phyloP scores from a whole-genome alignment of 768 basidiomycete genomes.

The Mycena venus region DNA sequence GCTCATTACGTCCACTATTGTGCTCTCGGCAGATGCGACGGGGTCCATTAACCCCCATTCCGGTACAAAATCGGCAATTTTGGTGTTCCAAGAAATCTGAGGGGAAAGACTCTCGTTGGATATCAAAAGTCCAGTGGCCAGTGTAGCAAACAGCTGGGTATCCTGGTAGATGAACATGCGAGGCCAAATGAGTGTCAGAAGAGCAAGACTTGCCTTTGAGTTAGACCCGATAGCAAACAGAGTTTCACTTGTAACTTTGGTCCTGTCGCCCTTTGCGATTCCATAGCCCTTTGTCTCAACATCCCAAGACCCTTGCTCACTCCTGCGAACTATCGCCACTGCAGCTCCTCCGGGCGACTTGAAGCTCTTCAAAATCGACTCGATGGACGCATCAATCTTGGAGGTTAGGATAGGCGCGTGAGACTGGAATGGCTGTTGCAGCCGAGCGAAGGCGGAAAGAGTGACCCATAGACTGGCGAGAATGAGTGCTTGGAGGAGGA shows the following conservation, averaged over 20 bases:
- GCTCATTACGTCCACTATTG: slow-evolving; percentile 41
- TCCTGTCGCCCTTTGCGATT: slow-evolving; percentile 31
- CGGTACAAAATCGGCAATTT: slow-evolving; percentile 33
- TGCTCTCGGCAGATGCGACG: slow-evolving; percentile 34
- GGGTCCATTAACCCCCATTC: slow-evolving; percentile 38
- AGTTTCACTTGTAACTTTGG: slow-evolving; percentile 24
- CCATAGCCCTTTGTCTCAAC: slow-evolving; percentile 40
- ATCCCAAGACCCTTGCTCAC: slow-evolving; percentile 8
- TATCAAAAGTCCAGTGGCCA: slow-evolving; percentile 35
- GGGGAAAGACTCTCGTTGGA: slow-evolving; percentile 31
- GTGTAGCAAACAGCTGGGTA: slow-evolving; percentile 36
- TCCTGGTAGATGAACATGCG: no score
- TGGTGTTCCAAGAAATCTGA: slow-evolving; percentile 33
- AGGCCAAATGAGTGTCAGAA: no score
- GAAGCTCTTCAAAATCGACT: slow-evolving; percentile 23
- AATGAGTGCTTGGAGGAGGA: neutral
- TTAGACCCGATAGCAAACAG: slow-evolving; percentile 37
- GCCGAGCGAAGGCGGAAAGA: no score
- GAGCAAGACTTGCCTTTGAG: slow-evolving; percentile 10
- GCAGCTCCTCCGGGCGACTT: slow-evolving; percentile 30
- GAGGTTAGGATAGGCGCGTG: neutral
- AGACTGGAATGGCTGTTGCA: neutral
- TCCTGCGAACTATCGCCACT: slow-evolving; percentile 28
- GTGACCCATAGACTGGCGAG: neutral
- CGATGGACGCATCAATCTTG: slow-evolving; percentile 22